Base-by-base conservation (phyloP, 2,329 filamentous ascomycete species). In the Fusarium sp. region DNA sequence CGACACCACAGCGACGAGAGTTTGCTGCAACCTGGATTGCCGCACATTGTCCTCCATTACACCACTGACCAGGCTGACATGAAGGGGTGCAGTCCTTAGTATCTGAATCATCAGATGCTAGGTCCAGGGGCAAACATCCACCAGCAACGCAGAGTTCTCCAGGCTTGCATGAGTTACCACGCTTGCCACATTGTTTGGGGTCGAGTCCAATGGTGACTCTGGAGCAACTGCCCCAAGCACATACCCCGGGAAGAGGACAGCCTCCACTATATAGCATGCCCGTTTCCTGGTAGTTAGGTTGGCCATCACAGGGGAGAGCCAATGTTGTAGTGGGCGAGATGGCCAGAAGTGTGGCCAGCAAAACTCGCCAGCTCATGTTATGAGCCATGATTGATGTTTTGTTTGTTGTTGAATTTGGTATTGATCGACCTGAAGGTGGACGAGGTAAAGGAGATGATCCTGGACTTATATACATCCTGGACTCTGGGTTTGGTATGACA, bases 141-240 rank as follows among this genome's bases (percentile, higher is more conserved):
- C 67, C 67, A 10, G 63, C 67, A 14, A 70, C 55, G 15, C 67
- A 70, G 9, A 70, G 52, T 9, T 71, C 63, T 5, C 67, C 67
- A 22, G 60, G n/a, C 8, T 62, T 24, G n/a, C 67, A 70, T 19
- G 67, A 19, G 39, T 62, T 71, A 2, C 45, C 55, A 11, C 33
- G 24, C 9, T 46, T 59, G 17, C 67, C 67, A 15, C 67, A 70
- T 13, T 62, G 37, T 6, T 11, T 49, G 6, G 55, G 55, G 11
- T 70, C 67, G 2, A 70, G 52, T 49, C 65, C 67, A 19, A 70
- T 56, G 14, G 67, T 71, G 8, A 47, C 49, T 10, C 44, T 70
- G 11, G 68, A 68, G 39, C 67, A 70, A 19, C 45, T 68, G 11
- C 63, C 59, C 64, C 64, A 68, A 14, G 55, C 53, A 2, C 68